Evolutionary conservation across 140 eudicot genomes (phyloP).

Genomic region (Flaveria floridana): DNA sequence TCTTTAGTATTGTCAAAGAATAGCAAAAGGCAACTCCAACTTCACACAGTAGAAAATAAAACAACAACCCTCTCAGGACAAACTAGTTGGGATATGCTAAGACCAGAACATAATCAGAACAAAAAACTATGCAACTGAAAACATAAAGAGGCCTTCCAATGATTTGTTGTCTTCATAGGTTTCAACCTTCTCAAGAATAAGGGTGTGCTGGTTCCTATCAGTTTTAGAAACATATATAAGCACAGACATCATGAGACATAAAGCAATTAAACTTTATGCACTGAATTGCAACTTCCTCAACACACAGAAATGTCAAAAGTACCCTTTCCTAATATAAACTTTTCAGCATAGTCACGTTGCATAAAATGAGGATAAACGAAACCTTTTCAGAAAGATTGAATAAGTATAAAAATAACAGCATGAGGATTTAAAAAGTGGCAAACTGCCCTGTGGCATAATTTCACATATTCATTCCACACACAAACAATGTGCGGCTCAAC

Average conservation of each 20-base stretch:
- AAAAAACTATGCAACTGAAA: not conserved
- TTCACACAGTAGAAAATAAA: not conserved
- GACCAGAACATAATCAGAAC: not conserved
- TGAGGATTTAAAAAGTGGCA: not conserved
- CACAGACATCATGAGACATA: too few relatives aligned
- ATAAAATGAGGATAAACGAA: too few relatives aligned
- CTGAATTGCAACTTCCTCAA: not conserved
- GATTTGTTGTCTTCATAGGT: not conserved
- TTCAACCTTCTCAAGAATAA: not conserved
- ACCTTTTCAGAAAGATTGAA: not conserved
- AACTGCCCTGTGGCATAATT: not conserved
- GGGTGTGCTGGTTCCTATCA: not conserved
- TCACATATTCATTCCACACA: not conserved
- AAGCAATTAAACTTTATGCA: not conserved
- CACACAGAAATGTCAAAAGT: not conserved
- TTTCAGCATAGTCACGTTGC: too few relatives aligned
- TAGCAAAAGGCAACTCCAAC: constrained; percentile 18
- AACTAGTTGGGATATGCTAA: not conserved
- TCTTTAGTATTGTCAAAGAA: constrained; percentile 2
- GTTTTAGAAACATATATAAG: too few relatives aligned
- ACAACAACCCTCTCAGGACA: constrained; percentile 7
- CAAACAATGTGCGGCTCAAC: too few relatives aligned
- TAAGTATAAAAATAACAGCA: not conserved
- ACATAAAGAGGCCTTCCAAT: not conserved
- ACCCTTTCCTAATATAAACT: not conserved